These are phyloP conservation scores for Leptoxyphium fumago DNA, from an alignment of 2,329 filamentous ascomycete genomes.

Conservation along the genomic window DNA sequence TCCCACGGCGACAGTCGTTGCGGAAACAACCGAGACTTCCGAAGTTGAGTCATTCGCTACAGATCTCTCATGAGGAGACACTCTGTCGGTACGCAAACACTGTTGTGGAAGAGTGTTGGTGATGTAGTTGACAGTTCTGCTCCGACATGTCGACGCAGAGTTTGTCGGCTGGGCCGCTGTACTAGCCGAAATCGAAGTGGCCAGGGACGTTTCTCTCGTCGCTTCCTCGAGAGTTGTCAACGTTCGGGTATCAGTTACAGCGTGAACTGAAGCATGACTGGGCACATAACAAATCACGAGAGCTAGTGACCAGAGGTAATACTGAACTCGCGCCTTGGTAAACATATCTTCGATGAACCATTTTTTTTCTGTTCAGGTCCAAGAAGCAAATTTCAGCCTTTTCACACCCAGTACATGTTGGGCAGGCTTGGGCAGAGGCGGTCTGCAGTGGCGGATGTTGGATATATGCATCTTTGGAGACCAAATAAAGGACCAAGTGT, in stretches of 20 bases:
- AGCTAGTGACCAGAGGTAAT: not conserved
- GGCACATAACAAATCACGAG: no score
- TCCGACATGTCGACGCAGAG: constrained; percentile 27
- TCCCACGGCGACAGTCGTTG: no score
- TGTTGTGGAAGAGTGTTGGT: constrained; percentile 64
- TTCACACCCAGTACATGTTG: no score
- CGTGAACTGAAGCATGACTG: no score
- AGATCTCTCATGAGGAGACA: constrained; percentile 6
- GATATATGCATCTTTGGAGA: not conserved
- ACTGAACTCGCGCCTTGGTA: not conserved
- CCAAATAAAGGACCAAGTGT: not conserved
- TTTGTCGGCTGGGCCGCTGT: not conserved
- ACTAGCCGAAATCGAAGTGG: no score
- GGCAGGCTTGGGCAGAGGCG: no score
- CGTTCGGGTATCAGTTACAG: no score
- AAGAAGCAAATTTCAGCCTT: no score
- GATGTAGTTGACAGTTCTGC: constrained; percentile 64
- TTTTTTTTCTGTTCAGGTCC: not conserved
- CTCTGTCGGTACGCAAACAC: constrained; percentile 53
- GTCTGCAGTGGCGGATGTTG: no score
- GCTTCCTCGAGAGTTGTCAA: no score
- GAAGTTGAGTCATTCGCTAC: not conserved
- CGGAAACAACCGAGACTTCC: no score
- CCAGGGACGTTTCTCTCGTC: no score
- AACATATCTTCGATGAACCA: not conserved